A percentile compares a stretch with the other conserved stretches of the same genome.
phyloP scores from a whole-genome alignment of 1,284 basidiomycete species.

The Boletus hoseneyae region DNA sequence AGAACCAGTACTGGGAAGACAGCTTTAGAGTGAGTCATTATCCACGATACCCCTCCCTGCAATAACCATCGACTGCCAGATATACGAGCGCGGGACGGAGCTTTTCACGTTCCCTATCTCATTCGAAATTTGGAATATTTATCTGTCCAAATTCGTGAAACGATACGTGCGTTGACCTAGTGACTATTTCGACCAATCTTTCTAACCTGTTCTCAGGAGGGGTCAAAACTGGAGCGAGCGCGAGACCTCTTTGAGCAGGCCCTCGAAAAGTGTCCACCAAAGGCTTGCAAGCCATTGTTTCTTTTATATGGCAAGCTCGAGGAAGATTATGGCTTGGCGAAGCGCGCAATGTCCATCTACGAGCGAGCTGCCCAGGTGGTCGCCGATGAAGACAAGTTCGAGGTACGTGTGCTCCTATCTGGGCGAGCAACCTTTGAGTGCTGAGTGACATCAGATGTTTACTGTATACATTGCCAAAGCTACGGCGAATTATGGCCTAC shows the following conservation, averaged over 20 bases:
- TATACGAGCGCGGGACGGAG: slow-evolving; percentile 97
- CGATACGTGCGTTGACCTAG: slow-evolving; percentile 70
- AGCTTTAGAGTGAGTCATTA: slow-evolving; percentile 85
- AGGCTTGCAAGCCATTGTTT: slow-evolving; percentile 93
- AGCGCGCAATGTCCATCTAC: slow-evolving; percentile 94
- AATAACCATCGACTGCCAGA: slow-evolving; percentile 38
- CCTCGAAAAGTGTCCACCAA: slow-evolving; percentile 91
- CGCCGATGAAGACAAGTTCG: slow-evolving; percentile 89
- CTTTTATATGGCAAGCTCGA: slow-evolving; percentile 95
- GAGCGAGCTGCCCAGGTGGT: slow-evolving; percentile 90
- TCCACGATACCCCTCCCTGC: background rate
- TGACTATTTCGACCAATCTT: background rate
- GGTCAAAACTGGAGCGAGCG: slow-evolving; percentile 90
- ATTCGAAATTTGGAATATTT: slow-evolving; percentile 99
- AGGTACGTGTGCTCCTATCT: slow-evolving; percentile 50
- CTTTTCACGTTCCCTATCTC: slow-evolving; percentile 97
- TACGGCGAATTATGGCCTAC: slow-evolving; percentile 91
- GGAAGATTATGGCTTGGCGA: slow-evolving; percentile 93
- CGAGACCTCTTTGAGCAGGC: slow-evolving; percentile 98
- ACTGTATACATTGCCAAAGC: slow-evolving; percentile 98
- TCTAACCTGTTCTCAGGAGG: slow-evolving; percentile 54
- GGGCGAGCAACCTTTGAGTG: background rate
- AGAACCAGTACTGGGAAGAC: slow-evolving; percentile 98
- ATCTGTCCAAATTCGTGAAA: slow-evolving; percentile 95
- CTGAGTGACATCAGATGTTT: slow-evolving; percentile 69